Evolutionary conservation across 306 rosid species (phyloP).

Genomic region (Lathyrus aphaca): DNA sequence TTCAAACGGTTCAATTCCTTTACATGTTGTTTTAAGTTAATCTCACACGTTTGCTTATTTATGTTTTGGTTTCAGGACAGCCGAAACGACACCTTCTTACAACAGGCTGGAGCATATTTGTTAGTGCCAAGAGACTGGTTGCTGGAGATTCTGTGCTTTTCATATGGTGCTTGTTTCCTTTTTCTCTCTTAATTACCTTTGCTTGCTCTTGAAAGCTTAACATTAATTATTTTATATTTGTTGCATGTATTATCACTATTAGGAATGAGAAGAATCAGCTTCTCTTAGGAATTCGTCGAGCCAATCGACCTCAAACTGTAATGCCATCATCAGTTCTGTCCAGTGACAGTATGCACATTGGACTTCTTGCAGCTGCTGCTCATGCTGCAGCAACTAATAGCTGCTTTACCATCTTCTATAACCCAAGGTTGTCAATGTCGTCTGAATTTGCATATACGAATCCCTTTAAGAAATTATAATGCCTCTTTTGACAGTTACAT

Average conservation of each 20-base stretch:
- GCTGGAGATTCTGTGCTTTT: conserved; percentile 97
- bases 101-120: conserved; percentile 96
- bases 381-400: conserved; percentile 95
- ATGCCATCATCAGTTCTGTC: conserved; percentile 94
- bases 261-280: conserved; percentile 98
- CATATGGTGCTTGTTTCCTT: conserved; percentile 66
- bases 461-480: conserved; percentile 24
- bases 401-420: conserved; percentile 85
- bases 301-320: conserved; percentile 84
- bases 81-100: conserved; percentile 97
- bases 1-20: background rate
- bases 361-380: conserved; percentile 98
- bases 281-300: conserved; percentile 87
- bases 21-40: background rate
- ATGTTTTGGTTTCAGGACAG: conserved; percentile 69
- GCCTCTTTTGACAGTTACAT: conserved; percentile 42
- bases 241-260: conserved; percentile 29
- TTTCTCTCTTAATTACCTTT: conserved; percentile 10
- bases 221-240: conserved; percentile 18
- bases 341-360: conserved; percentile 96
- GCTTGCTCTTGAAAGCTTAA: conserved; percentile 8
- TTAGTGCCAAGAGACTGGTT: conserved; percentile 92
- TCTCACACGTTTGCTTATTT: background rate
- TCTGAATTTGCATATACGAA: conserved; percentile 21
- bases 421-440: conserved; percentile 70